These are phyloP conservation scores for Daldinia sp. DNA, from an alignment of 2,329 filamentous ascomycete genomes.

Conservation along the genomic window DNA sequence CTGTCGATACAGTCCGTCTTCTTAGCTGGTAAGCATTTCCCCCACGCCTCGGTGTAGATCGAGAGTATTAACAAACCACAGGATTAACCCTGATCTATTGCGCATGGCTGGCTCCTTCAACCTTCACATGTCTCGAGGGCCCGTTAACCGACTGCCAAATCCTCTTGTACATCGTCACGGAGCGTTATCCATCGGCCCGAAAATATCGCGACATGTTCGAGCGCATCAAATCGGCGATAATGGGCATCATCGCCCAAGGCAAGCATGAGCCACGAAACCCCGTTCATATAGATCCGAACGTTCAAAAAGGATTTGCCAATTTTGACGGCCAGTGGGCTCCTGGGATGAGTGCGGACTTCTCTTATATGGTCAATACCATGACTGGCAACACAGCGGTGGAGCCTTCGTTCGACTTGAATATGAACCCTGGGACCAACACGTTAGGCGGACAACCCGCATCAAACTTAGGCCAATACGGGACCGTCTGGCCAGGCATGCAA, in stretches of 20 bases:
- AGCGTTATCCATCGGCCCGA: slow-evolving; percentile 50
- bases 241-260: slow-evolving; percentile 47
- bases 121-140: slow-evolving; percentile 44
- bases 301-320: slow-evolving; percentile 45
- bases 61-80: slow-evolving; percentile 28
- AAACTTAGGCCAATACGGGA: slow-evolving; percentile 35
- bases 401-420: slow-evolving; percentile 28
- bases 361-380: slow-evolving; percentile 51
- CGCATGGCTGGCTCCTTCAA: slow-evolving; percentile 48
- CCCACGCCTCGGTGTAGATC: not conserved
- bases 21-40: slow-evolving; percentile 45
- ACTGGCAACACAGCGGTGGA: slow-evolving; percentile 42
- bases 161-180: slow-evolving; percentile 51
- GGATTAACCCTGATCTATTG: slow-evolving; percentile 50
- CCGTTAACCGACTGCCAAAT: slow-evolving; percentile 50
- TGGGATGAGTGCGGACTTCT: slow-evolving; percentile 47
- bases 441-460: slow-evolving; percentile 26
- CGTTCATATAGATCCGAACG: slow-evolving; percentile 45
- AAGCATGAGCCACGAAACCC: slow-evolving; percentile 50
- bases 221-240: slow-evolving; percentile 49
- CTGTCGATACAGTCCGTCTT: slow-evolving; percentile 51
- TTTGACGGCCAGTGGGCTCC: slow-evolving; percentile 44
- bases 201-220: slow-evolving; percentile 53
- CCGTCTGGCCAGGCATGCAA: slow-evolving; percentile 38
- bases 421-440: slow-evolving; percentile 30